Conservation (phyloP, 768 basidiomycete genomes). For the Collybiopsis confluens region DNA sequence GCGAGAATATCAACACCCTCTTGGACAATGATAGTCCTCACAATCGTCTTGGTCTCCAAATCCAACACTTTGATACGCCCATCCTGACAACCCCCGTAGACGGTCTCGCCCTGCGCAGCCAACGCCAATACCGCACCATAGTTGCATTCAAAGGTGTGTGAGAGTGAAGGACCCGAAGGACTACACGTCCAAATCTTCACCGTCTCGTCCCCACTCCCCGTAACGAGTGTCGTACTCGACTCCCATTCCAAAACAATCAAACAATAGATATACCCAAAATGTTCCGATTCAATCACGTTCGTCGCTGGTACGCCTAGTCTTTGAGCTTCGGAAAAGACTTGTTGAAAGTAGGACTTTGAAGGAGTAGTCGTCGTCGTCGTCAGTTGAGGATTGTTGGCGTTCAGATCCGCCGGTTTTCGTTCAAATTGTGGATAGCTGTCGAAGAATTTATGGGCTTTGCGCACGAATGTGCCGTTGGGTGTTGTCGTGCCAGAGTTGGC, state of each 20-base stretch:
- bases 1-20: conserved; percentile 83
- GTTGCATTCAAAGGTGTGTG: conserved; percentile 66
- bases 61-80: conserved; percentile 91
- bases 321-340: background rate
- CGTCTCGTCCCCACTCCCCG: conserved; percentile 87
- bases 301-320: conserved; percentile 52
- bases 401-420: conserved; percentile 61
- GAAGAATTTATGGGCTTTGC: conserved; percentile 84
- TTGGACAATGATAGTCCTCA: conserved; percentile 83
- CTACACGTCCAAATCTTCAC: conserved; percentile 84
- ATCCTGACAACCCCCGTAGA: conserved; percentile 93
- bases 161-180: conserved; percentile 36
- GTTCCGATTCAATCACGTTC: conserved; percentile 84
- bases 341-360: background rate
- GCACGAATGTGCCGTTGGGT: conserved; percentile 24
- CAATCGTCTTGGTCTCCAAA: conserved; percentile 81
- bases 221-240: conserved; percentile 51
- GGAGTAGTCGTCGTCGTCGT: conserved; percentile 18
- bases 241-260: conserved; percentile 41
- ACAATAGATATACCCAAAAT: conserved; percentile 93
- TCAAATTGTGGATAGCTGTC: conserved; percentile 80
- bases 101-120: conserved; percentile 66
- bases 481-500: conserved; percentile 32
- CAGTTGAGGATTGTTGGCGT: conserved; percentile 57
- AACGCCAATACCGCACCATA: conserved; percentile 85